Conservation (phyloP, 371 early-diverging fungal species). For the Apophysomyces elegans region DNA sequence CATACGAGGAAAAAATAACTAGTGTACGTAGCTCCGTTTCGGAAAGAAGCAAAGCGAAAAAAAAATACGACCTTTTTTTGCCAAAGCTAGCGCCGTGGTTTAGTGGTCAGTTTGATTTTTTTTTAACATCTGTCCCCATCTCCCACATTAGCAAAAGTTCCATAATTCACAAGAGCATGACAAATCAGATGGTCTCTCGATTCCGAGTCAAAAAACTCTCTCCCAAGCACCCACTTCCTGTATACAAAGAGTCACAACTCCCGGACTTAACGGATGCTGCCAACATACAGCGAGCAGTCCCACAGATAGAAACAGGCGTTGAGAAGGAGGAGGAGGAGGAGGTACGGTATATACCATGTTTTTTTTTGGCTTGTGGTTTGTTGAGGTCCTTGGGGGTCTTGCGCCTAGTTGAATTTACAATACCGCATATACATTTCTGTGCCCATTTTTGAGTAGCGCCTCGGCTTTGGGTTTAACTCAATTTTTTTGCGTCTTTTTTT, state of each 20-base stretch:
- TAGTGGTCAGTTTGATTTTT: slow-evolving; percentile 11
- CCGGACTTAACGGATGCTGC: slow-evolving; percentile 63
- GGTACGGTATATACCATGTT: slow-evolving; percentile 28
- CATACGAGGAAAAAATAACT: slow-evolving; percentile 11
- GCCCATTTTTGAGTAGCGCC: slow-evolving; percentile 7
- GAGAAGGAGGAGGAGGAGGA: slow-evolving; percentile 94
- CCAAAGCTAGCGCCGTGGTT: slow-evolving; percentile 10
- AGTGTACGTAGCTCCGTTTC: slow-evolving; percentile 12
- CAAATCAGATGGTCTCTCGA: slow-evolving; percentile 42
- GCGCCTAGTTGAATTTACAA: slow-evolving; percentile 20
- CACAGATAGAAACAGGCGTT: slow-evolving; percentile 84
- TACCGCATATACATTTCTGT: slow-evolving; percentile 24
- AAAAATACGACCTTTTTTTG: slow-evolving; percentile 10
- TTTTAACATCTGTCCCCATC: slow-evolving; percentile 11
- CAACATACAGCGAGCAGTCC: slow-evolving; percentile 64
- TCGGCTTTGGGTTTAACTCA: slow-evolving; percentile 20
- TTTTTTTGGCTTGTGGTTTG: slow-evolving; percentile 11
- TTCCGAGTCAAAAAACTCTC: slow-evolving; percentile 71
- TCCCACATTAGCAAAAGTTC: slow-evolving; percentile 11
- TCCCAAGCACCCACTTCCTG: slow-evolving; percentile 58
- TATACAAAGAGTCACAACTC: slow-evolving; percentile 62
- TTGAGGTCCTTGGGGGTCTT: slow-evolving; percentile 17
- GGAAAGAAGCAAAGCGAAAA: slow-evolving; percentile 6
- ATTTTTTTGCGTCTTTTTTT: slow-evolving; percentile 34
- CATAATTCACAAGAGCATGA: slow-evolving; percentile 22